phyloP scores from a whole-genome alignment of 2,329 filamentous ascomycete species.

The Atkinsonella hypoxylon region DNA sequence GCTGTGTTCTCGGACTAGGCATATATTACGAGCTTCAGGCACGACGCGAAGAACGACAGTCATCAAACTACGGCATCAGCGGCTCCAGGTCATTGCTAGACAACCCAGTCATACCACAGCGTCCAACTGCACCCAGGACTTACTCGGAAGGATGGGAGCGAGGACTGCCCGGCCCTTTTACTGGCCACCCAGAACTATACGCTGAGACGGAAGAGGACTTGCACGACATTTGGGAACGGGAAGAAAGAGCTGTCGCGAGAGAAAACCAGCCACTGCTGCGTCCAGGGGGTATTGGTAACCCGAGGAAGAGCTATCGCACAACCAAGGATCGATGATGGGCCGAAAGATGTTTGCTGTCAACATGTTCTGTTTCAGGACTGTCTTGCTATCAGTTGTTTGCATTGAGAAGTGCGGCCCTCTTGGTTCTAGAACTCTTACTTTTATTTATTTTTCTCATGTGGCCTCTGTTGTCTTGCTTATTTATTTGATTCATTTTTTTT shows the following conservation, averaged over 20 bases:
- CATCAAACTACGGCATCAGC: constrained; percentile 13
- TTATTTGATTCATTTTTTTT: background rate
- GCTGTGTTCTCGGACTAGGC: constrained; percentile 66
- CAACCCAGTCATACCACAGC: constrained; percentile 16
- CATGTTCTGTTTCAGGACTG: background rate
- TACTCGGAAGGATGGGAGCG: constrained; percentile 40
- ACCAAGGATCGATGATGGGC: constrained; percentile 9
- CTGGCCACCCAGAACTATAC: constrained; percentile 39
- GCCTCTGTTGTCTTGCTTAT: no score
- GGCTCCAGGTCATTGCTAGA: constrained; percentile 18
- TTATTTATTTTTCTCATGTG: background rate
- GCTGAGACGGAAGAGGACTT: constrained; percentile 39
- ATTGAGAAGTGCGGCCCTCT: background rate
- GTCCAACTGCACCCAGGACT: constrained; percentile 29
- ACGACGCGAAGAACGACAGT: constrained; percentile 19
- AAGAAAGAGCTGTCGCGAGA: constrained; percentile 36
- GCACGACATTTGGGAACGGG: constrained; percentile 36
- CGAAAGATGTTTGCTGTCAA: background rate
- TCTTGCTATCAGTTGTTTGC: background rate
- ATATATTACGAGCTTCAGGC: constrained; percentile 57
- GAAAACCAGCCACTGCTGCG: constrained; percentile 39
- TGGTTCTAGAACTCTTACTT: background rate
- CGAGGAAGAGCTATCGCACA: constrained; percentile 27
- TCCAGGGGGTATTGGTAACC: constrained; percentile 37
- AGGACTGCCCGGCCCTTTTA: constrained; percentile 37